Evolutionary conservation across 2,329 filamentous ascomycete species (phyloP).

Genomic region (Ascochyta pisi): DNA sequence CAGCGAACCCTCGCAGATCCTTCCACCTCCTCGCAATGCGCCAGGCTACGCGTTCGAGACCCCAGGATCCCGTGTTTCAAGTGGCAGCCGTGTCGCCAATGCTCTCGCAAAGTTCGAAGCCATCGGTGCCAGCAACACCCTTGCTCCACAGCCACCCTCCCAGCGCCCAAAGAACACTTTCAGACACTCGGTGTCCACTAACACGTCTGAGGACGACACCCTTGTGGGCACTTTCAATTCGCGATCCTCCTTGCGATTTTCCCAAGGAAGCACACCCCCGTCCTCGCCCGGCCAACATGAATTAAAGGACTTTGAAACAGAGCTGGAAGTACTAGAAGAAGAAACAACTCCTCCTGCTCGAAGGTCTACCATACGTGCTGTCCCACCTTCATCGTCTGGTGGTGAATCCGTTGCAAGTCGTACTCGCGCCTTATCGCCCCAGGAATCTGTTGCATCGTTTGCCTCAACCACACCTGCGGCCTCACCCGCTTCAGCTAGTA

Average conservation of each 20-base stretch:
- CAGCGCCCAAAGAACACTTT: slow-evolving; percentile 40
- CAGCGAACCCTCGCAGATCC: slow-evolving; percentile 49
- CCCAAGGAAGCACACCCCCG: slow-evolving; percentile 49
- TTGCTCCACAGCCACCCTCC: slow-evolving; percentile 43
- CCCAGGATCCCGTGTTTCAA: slow-evolving; percentile 50
- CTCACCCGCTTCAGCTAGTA: slow-evolving; percentile 29
- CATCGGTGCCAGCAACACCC: slow-evolving; percentile 34
- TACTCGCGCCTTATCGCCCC: slow-evolving; percentile 45
- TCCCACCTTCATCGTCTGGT: slow-evolving; percentile 47
- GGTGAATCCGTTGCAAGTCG: slow-evolving; percentile 37
- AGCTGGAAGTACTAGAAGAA: slow-evolving; percentile 45
- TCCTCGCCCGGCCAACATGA: slow-evolving; percentile 42
- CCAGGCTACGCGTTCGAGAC: slow-evolving; percentile 49
- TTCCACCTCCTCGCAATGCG: slow-evolving; percentile 48
- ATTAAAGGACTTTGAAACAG: slow-evolving; percentile 38
- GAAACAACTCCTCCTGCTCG: slow-evolving; percentile 31
- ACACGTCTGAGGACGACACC: slow-evolving; percentile 49
- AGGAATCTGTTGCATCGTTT: slow-evolving; percentile 47
- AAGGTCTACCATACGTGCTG: slow-evolving; percentile 47
- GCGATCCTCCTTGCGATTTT: slow-evolving; percentile 48
- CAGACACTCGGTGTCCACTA: slow-evolving; percentile 49
- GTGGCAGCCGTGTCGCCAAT: slow-evolving; percentile 45
- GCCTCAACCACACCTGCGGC: slow-evolving; percentile 41
- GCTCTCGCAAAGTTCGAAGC: slow-evolving; percentile 47
- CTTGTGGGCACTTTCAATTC: slow-evolving; percentile 46